Evolutionary conservation across 2,329 filamentous ascomycete species (phyloP).

Genomic region (Penicillium frequentans): DNA sequence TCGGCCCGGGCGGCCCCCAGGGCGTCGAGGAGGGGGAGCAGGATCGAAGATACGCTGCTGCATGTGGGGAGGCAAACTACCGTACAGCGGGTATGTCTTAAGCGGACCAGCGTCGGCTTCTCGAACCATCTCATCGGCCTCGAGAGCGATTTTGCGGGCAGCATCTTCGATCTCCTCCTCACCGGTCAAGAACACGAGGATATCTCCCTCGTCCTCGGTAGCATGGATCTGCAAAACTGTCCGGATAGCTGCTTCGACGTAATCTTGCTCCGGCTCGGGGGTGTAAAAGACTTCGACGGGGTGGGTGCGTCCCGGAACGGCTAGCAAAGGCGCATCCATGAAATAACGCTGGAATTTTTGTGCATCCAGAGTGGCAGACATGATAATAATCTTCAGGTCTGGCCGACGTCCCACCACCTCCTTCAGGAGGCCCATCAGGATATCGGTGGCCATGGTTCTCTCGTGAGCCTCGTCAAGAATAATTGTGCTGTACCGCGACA

Average conservation of each 20-base stretch:
- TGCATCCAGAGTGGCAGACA: constrained; percentile 95
- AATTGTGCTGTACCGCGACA: constrained; percentile 92
- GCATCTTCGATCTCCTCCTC: constrained; percentile 99
- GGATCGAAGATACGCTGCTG: constrained; percentile 95
- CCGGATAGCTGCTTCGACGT: constrained; percentile 90
- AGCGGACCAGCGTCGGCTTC: constrained; percentile 91
- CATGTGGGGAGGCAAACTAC: constrained; percentile 84
- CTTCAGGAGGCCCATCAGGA: constrained; percentile 94
- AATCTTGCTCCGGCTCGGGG: constrained; percentile 91
- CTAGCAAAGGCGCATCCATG: constrained; percentile 86
- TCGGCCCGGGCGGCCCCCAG: constrained; percentile 81
- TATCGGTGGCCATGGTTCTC: constrained; percentile 93
- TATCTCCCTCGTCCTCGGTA: constrained; percentile 86
- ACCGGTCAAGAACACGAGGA: constrained; percentile 91
- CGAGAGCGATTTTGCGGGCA: constrained; percentile 83
- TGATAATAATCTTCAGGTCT: constrained; percentile 97
- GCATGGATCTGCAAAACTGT: constrained; percentile 97
- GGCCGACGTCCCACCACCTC: constrained; percentile 77
- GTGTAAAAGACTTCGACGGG: constrained; percentile 99
- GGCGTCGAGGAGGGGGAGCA: constrained; percentile 69
- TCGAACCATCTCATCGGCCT: constrained; percentile 85
- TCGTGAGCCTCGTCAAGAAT: constrained; percentile 99
- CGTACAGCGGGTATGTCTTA: constrained; percentile 90
- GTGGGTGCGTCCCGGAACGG: constrained; percentile 91
- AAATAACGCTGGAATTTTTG: constrained; percentile 99